These are phyloP conservation scores for Ceratocystiopsis sp. DNA, from an alignment of 2,329 filamentous ascomycete species.

Conservation along the genomic window DNA sequence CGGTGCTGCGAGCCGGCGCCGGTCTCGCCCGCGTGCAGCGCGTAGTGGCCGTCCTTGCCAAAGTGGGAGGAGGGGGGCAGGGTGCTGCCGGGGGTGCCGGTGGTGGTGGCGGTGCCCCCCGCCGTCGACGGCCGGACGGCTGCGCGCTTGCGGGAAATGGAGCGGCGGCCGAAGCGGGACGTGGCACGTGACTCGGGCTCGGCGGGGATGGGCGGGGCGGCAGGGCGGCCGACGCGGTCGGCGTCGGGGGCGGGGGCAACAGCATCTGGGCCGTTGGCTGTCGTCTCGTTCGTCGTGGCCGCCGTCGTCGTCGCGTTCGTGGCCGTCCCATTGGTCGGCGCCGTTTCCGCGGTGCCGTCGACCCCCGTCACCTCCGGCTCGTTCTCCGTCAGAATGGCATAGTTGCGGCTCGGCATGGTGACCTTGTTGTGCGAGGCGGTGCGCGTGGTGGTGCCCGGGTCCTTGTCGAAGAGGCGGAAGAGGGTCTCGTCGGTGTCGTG, in stretches of 20 bases:
- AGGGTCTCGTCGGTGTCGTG: slow-evolving; percentile 76
- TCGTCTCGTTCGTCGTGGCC: slow-evolving; percentile 1
- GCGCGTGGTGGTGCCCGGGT: slow-evolving; percentile 64
- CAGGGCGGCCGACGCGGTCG: too few species aligned
- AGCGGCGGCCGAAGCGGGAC: slow-evolving; percentile 9
- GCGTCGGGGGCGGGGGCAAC: too few species aligned
- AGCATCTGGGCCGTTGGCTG: too few species aligned
- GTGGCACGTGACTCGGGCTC: neutral
- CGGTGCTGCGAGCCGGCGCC: slow-evolving; percentile 62
- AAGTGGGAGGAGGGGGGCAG: neutral
- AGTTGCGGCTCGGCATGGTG: slow-evolving; percentile 88
- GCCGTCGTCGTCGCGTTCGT: slow-evolving; percentile 26
- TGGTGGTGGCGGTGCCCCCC: slow-evolving; percentile 4
- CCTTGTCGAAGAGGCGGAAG: slow-evolving; percentile 79
- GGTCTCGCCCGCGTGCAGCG: slow-evolving; percentile 62
- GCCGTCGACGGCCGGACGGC: neutral
- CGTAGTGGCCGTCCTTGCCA: slow-evolving; percentile 48
- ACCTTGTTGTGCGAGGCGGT: slow-evolving; percentile 61
- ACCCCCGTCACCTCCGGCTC: too few species aligned
- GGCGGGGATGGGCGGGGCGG: too few species aligned
- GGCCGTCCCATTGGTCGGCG: too few species aligned
- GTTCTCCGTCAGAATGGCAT: slow-evolving; percentile 80
- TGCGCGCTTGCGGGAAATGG: neutral
- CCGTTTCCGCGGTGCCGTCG: too few species aligned
- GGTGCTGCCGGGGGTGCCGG: slow-evolving; percentile 1